Percentiles rank a stretch among this genome's conserved stretches.
phyloP scores from a whole-genome alignment of 345 rosid species.

The Turnera subulata region DNA sequence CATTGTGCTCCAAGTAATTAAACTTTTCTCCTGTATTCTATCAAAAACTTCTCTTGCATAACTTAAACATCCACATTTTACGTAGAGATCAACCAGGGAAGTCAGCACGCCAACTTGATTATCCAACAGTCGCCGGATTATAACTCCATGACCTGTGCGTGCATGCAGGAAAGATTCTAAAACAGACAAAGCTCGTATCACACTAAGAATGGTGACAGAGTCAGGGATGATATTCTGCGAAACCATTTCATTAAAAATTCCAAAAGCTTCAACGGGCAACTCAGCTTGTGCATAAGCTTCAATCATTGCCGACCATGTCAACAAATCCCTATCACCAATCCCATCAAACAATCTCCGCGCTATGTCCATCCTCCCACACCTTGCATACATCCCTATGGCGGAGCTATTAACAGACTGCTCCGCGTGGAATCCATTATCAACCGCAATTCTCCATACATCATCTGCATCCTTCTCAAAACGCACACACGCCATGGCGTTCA shows the following conservation, averaged over 20 bases:
- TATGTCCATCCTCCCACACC: slow-evolving; percentile 29
- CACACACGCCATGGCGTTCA: slow-evolving; percentile 30
- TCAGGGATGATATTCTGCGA: slow-evolving; percentile 15
- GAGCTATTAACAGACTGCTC: slow-evolving; percentile 23
- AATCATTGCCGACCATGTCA: slow-evolving; percentile 33
- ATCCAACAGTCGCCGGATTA: slow-evolving; percentile 7
- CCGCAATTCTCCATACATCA: slow-evolving; percentile 19
- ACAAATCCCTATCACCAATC: slow-evolving; percentile 22
- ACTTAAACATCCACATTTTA: slow-evolving; percentile 42
- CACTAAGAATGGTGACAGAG: slow-evolving; percentile 29
- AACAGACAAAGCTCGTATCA: slow-evolving; percentile 26
- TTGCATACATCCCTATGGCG: slow-evolving; percentile 17
- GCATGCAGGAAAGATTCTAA: slow-evolving; percentile 25
- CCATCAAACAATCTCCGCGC: slow-evolving; percentile 25
- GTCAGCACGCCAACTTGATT: slow-evolving; percentile 21
- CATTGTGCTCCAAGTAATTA: slow-evolving; percentile 52
- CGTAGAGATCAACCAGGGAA: slow-evolving; percentile 33
- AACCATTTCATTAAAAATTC: slow-evolving; percentile 19
- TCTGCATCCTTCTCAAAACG: slow-evolving; percentile 18
- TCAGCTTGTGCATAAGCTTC: slow-evolving; percentile 30
- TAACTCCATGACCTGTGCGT: slow-evolving; percentile 15
- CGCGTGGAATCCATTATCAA: slow-evolving; percentile 20
- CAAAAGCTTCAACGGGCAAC: slow-evolving; percentile 23
- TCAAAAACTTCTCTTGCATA: slow-evolving; percentile 41
- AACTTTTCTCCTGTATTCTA: slow-evolving; percentile 31